Base-by-base conservation (phyloP, 2,329 filamentous ascomycete species). In the Periconia sp. region DNA sequence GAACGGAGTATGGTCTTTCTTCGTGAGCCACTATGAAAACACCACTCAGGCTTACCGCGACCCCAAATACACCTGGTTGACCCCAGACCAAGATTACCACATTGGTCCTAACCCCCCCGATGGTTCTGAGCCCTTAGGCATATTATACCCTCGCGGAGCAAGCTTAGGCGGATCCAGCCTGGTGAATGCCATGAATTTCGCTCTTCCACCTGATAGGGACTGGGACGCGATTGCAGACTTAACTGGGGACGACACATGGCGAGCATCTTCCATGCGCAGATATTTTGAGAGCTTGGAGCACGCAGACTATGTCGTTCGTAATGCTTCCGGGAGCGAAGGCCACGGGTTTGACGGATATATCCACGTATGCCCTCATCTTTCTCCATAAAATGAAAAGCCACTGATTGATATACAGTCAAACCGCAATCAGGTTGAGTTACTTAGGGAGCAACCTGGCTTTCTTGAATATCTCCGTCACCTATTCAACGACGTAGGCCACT, bases 261-360 rank as follows among this genome's bases (percentile, higher is more conserved):
- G 10, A 10, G 23, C 82, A 0, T 68, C 71, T 0, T 82, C 81
- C 58, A 85, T 86, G 82, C 75, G 81, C 56, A 69, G 76, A 51
- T 81, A 84, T 69, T 83, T 81, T 46, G 60, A 71, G 50, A 71
- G 72, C 47, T 60, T 85, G 47, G 82, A 85, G 68, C 73, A 76
- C 45, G 78, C 79, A 70, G 58, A 73, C n/a, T 82, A 84, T 56
- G 15, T 47, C 17, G 51, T 57, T 49, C 40, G 17, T 15, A 27
- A 27, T 27, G 23, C 5, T 27, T 3, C 33, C 11, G 82, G 81
- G 6, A 27, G 8, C 15, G 5, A 13, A 17, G 33, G 33, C 6
- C 83, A 85, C 59, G 83, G 83, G 13, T 80, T 74, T 55, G 61
- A 76, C 27, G 83, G 82, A 33, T 85, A 81, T 81, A 74, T 84